A percentile compares a stretch with the other conserved stretches of the same genome.
phyloP scores from a whole-genome alignment of 2,329 filamentous ascomycete genomes.

The Paracamarosporium sp. region DNA sequence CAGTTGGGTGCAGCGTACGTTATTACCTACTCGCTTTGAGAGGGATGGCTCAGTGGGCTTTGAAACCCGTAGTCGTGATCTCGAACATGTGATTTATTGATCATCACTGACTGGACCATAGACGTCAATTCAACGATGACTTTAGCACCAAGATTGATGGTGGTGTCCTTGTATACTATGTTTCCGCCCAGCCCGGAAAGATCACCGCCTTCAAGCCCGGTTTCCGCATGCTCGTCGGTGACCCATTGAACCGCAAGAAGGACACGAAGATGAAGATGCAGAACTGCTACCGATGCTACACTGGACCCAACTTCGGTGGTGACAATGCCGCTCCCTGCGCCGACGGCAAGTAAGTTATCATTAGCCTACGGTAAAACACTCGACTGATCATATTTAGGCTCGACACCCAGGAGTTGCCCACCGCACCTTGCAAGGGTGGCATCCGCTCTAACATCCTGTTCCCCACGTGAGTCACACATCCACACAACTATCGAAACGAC shows the following conservation, averaged over 20 bases:
- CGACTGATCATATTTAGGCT: slow-evolving; percentile 7
- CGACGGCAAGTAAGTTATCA: slow-evolving; percentile 13
- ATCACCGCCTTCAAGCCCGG: slow-evolving; percentile 34
- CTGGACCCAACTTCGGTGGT: slow-evolving; percentile 52
- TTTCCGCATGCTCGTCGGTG: slow-evolving; percentile 55
- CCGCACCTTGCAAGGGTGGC: slow-evolving; percentile 22
- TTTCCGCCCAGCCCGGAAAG: slow-evolving; percentile 27
- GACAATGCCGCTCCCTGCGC: slow-evolving; percentile 37
- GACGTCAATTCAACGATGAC: slow-evolving; percentile 29
- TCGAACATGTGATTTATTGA: too few species aligned
- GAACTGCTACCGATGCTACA: slow-evolving; percentile 54
- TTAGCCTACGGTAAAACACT: neutral
- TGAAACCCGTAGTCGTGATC: neutral
- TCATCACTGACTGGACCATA: neutral
- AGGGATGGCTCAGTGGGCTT: neutral
- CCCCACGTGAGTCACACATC: slow-evolving; percentile 20
- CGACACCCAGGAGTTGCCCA: slow-evolving; percentile 22
- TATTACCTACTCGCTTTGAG: neutral
- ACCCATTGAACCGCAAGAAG: slow-evolving; percentile 31
- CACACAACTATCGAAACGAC: neutral
- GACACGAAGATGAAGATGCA: slow-evolving; percentile 31
- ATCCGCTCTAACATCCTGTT: slow-evolving; percentile 32
- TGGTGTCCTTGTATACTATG: slow-evolving; percentile 33
- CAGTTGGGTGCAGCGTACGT: slow-evolving; percentile 17
- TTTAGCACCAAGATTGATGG: slow-evolving; percentile 31